Conservation (phyloP, 371 early-diverging fungal species). For the Apophysomyces ossiformis region DNA sequence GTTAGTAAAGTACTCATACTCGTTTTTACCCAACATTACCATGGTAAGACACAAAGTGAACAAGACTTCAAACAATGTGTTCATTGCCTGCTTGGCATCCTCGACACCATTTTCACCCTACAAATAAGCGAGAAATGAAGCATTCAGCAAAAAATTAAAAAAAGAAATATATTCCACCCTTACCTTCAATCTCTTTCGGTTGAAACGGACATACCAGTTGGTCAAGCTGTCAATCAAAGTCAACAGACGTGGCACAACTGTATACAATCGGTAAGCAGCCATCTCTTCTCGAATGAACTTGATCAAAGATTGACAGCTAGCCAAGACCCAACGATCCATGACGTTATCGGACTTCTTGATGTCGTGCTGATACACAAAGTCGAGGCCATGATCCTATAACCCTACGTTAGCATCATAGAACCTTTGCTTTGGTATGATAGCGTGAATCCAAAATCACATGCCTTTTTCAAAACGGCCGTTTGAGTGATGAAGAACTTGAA, state of each 20-base stretch:
- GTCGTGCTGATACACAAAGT: constrained; percentile 78
- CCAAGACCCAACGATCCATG: constrained; percentile 99
- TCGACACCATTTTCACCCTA: constrained; percentile 87
- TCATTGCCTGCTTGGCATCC: constrained; percentile 85
- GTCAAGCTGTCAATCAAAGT: constrained; percentile 96
- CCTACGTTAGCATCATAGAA: not conserved
- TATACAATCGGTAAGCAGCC: constrained; percentile 96
- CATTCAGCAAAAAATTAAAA: not conserved
- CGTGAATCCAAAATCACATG: constrained; percentile 19
- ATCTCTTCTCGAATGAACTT: constrained; percentile 92
- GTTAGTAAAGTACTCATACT: not conserved
- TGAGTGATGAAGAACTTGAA: constrained; percentile 97
- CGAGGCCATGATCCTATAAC: constrained; percentile 67
- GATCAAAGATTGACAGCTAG: constrained; percentile 93
- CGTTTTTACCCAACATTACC: constrained; percentile 38
- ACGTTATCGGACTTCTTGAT: constrained; percentile 81
- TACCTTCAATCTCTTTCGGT: constrained; percentile 95
- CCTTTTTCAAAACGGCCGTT: constrained; percentile 85
- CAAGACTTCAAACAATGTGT: constrained; percentile 94
- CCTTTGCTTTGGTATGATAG: not conserved
- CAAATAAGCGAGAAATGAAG: not conserved
- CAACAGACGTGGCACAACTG: constrained; percentile 92
- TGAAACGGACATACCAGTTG: constrained; percentile 99
- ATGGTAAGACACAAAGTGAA: constrained; percentile 92
- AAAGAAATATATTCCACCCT: not conserved